Evolutionary conservation across 768 basidiomycete genomes (phyloP).

Genomic region (Xerocomellus chrysenteron): DNA sequence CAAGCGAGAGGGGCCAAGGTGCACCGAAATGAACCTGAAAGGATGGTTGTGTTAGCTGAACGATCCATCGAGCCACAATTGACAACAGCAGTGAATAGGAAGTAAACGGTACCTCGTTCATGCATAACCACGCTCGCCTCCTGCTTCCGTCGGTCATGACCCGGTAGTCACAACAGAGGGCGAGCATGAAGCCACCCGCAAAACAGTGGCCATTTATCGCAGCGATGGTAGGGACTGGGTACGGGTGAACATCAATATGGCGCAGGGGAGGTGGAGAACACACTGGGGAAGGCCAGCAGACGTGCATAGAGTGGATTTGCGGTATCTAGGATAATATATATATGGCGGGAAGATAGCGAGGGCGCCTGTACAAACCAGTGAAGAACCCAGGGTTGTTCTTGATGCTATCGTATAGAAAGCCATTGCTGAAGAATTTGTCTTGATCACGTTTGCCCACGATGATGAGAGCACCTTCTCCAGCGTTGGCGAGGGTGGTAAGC

Average conservation of each 20-base stretch:
- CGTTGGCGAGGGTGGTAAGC: constrained; percentile 36
- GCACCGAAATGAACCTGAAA: constrained; percentile 78
- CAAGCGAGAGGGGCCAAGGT: constrained; percentile 71
- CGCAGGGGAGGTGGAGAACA: constrained; percentile 21
- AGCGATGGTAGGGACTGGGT: constrained; percentile 72
- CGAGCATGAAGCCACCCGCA: constrained; percentile 78
- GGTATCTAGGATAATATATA: constrained; percentile 44
- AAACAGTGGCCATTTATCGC: constrained; percentile 86
- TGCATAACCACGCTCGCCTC: constrained; percentile 81
- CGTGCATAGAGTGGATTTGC: constrained; percentile 73
- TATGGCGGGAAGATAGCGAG: not conserved
- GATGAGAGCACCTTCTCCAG: constrained; percentile 68
- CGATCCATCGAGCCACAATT: not conserved
- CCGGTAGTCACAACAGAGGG: constrained; percentile 84
- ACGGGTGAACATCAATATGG: constrained; percentile 1
- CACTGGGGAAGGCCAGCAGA: constrained; percentile 76
- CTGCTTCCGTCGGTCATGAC: constrained; percentile 82
- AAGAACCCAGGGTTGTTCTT: constrained; percentile 61
- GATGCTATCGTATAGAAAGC: constrained; percentile 61
- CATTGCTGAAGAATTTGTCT: constrained; percentile 90
- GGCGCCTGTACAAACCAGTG: constrained; percentile 43
- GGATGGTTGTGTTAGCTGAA: not conserved
- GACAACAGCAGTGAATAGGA: not conserved
- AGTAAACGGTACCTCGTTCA: constrained; percentile 72
- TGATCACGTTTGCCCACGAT: constrained; percentile 74